Conservation (phyloP, 2,329 filamentous ascomycete genomes). For the Beauveria sp. region DNA sequence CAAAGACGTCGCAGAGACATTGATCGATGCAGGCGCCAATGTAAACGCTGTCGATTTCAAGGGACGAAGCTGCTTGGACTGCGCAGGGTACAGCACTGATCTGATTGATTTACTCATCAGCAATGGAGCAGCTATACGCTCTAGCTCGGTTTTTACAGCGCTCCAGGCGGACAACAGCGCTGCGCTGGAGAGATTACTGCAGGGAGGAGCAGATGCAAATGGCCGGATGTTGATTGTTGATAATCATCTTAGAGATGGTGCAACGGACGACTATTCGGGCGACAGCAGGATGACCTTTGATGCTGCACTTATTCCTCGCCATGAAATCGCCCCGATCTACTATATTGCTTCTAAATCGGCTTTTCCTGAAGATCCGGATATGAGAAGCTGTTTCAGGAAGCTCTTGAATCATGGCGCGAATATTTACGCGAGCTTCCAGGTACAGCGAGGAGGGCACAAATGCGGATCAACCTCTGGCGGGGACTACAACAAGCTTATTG, state of each 20-base stretch:
- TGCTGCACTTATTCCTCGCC: neutral
- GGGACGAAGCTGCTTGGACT: conserved; percentile 12
- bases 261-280: neutral
- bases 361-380: neutral
- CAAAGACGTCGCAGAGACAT: conserved; percentile 2
- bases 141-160: conserved; percentile 5
- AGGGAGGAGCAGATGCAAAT: neutral
- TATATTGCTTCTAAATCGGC: neutral
- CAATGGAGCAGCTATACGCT: conserved; percentile 3
- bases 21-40: conserved; percentile 9
- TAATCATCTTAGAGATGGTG: neutral
- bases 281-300: neutral
- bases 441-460: neutral
- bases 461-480: neutral
- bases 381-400: neutral
- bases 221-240: neutral
- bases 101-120: conserved; percentile 2
- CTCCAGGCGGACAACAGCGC: neutral
- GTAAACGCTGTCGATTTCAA: conserved; percentile 6
- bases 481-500: neutral
- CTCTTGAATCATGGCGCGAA: neutral
- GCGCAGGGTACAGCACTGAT: conserved; percentile 1
- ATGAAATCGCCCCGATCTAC: neutral
- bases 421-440: neutral
- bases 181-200: neutral